phyloP scores from a whole-genome alignment of 352 stramenopile genomes.

The Peronosclerospora sorghi region DNA sequence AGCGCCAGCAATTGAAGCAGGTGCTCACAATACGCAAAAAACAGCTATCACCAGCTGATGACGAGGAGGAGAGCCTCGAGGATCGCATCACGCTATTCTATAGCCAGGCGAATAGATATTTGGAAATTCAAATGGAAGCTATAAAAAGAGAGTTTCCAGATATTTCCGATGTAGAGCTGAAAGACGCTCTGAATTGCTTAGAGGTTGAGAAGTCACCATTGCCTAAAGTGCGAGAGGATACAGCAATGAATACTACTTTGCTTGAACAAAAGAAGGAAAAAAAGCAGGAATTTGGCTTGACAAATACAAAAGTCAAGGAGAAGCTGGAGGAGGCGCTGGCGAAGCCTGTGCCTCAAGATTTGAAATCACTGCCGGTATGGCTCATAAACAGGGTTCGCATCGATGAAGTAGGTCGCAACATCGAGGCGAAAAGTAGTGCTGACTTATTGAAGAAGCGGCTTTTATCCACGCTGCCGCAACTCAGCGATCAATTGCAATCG shows the following conservation, averaged over 20 bases:
- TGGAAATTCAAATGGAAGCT: slow-evolving; percentile 11
- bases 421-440: slow-evolving; percentile 29
- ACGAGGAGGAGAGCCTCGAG: slow-evolving; percentile 26
- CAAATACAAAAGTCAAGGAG: slow-evolving; percentile 6
- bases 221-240: slow-evolving; percentile 14
- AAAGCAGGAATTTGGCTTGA: not conserved
- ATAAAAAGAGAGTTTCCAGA: slow-evolving; percentile 22
- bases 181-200: slow-evolving; percentile 23
- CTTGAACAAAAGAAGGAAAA: slow-evolving; percentile 13
- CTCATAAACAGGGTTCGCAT: slow-evolving; percentile 65
- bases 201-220: slow-evolving; percentile 27
- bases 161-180: slow-evolving; percentile 24
- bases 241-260: not conserved
- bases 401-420: slow-evolving; percentile 36
- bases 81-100: slow-evolving; percentile 40
- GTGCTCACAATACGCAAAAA: slow-evolving; percentile 47
- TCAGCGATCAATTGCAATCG: slow-evolving; percentile 70
- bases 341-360: slow-evolving; percentile 50
- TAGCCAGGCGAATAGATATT: slow-evolving; percentile 21
- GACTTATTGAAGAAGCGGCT: slow-evolving; percentile 33
- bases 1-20: slow-evolving; percentile 18
- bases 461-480: slow-evolving; percentile 46
- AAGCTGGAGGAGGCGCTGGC: slow-evolving; percentile 36
- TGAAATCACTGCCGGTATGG: slow-evolving; percentile 63
- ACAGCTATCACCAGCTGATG: slow-evolving; percentile 18